Evolutionary conservation across 2,329 filamentous ascomycete species (phyloP).

Genomic region (Phaeosphaeriaceae sp.): DNA sequence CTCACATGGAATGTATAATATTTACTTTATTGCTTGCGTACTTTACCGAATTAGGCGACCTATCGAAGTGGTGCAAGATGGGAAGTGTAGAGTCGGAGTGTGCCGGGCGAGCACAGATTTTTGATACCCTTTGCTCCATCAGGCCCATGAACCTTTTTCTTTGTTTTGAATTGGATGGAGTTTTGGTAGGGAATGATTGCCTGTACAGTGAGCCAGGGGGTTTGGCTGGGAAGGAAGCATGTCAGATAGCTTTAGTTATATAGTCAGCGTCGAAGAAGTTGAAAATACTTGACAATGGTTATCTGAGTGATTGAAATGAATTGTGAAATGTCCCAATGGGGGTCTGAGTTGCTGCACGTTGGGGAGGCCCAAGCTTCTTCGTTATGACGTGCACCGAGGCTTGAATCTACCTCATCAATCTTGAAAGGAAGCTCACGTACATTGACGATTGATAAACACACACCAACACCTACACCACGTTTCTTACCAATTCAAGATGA

Average conservation of each 20-base stretch:
- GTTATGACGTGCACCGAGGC: conserved; percentile 25
- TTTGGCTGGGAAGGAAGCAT: not conserved
- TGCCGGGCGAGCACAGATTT: not conserved
- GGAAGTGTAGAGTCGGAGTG: not conserved
- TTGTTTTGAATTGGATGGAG: conserved; percentile 9
- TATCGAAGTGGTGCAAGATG: not conserved
- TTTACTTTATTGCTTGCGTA: conserved; percentile 22
- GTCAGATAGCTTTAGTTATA: no score
- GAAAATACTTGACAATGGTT: no score
- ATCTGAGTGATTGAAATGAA: no score
- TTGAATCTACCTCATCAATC: conserved; percentile 10
- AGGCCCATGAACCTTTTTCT: conserved; percentile 7
- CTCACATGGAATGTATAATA: conserved; percentile 24
- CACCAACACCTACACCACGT: conserved; percentile 3
- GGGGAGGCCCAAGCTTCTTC: conserved; percentile 12
- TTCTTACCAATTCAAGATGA: conserved; percentile 30
- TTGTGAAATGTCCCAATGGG: no score
- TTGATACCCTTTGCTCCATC: conserved; percentile 4
- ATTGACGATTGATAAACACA: conserved; percentile 1
- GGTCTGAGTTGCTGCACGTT: conserved; percentile 7
- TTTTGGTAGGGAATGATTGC: conserved; percentile 6
- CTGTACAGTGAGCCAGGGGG: conserved; percentile 1
- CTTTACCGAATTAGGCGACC: not conserved
- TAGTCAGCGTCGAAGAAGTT: no score
- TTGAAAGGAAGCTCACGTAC: conserved; percentile 1